These are phyloP conservation scores for Thinopyrum elongatum DNA, from an alignment of 176 grass and related monocot species.

Conservation along the genomic window DNA sequence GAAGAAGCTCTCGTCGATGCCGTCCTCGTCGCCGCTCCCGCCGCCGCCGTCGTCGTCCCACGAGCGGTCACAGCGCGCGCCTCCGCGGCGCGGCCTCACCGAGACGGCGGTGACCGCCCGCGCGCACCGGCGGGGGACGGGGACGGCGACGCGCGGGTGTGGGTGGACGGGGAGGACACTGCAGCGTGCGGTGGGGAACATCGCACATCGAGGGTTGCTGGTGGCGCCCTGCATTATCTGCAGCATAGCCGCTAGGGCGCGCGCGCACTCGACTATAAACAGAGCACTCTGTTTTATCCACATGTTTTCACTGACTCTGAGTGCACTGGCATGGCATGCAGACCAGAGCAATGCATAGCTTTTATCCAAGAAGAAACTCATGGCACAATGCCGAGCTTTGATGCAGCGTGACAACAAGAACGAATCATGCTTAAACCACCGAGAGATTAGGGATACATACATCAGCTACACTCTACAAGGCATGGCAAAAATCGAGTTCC, in stretches of 20 bases:
- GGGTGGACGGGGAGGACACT: not conserved
- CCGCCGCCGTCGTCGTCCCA: constrained; percentile 21
- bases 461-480: not conserved
- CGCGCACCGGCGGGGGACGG: not conserved
- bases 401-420: not conserved
- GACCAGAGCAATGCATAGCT: too few relatives aligned
- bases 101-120: not conserved
- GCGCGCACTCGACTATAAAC: not conserved
- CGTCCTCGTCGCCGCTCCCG: constrained; percentile 22
- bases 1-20: constrained; percentile 40
- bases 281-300: not conserved
- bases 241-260: not conserved
- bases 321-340: not conserved
- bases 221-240: not conserved
- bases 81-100: constrained; percentile 4
- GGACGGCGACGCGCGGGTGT: not conserved
- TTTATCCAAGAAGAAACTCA: not conserved
- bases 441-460: not conserved
- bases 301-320: not conserved
- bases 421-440: not conserved
- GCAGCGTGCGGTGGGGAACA: constrained; percentile 39
- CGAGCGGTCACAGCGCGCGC: not conserved
- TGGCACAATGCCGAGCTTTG: not conserved
- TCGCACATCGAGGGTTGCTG: not conserved
- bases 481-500: not conserved